phyloP scores from a whole-genome alignment of 2,329 filamentous ascomycete species.

The Colletotrichum salicis region DNA sequence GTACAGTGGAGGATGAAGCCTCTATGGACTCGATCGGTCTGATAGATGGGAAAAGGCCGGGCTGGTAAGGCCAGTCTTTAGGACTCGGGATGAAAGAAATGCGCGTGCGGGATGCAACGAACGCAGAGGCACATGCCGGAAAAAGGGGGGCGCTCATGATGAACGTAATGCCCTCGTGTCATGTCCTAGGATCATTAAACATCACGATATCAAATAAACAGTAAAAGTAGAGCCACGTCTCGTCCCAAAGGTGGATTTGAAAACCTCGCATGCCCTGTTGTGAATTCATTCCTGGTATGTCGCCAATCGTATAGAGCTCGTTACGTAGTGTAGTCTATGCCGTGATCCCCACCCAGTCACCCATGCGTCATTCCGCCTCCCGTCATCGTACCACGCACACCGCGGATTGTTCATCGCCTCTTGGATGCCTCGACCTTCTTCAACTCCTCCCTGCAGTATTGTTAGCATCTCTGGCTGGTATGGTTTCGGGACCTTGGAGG shows the following conservation, averaged over 20 bases:
- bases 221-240: constrained; percentile 7
- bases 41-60: constrained; percentile 46
- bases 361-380: constrained; percentile 13
- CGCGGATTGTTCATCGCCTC: constrained; percentile 59
- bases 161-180: constrained; percentile 32
- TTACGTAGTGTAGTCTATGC: constrained; percentile 24
- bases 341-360: constrained; percentile 7
- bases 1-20: constrained; percentile 8
- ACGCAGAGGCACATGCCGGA: constrained; percentile 1
- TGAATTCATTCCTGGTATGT: constrained; percentile 29
- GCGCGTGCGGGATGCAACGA: background rate
- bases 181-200: constrained; percentile 22
- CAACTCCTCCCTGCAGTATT: constrained; percentile 78
- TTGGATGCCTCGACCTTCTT: constrained; percentile 90
- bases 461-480: background rate
- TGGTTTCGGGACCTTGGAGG: background rate
- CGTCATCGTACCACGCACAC: background rate
- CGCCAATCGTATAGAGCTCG: constrained; percentile 26
- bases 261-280: background rate
- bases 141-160: constrained; percentile 22
- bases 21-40: constrained; percentile 39
- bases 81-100: constrained; percentile 25
- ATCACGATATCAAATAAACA: constrained; percentile 26
- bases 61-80: constrained; percentile 50
- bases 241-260: background rate